Conservation (phyloP, 139 green algal genomes). For the Ettlia oleoabundans region DNA sequence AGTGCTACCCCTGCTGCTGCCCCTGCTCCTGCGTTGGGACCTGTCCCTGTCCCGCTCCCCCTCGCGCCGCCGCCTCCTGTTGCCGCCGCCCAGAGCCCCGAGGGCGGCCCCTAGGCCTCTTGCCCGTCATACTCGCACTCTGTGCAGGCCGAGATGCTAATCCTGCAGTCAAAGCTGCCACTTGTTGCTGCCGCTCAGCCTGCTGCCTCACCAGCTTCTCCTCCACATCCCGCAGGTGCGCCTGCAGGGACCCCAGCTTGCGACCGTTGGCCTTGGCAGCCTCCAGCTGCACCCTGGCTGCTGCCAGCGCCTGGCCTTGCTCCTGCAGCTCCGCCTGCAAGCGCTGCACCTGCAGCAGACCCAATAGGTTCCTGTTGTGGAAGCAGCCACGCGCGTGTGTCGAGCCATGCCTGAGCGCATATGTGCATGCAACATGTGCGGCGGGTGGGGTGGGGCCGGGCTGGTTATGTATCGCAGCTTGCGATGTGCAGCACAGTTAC, state of each 20-base stretch:
- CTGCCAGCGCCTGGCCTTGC: neutral
- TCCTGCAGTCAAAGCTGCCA: neutral
- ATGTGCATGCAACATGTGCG: no score
- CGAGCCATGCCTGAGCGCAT: no score
- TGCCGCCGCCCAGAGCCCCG: neutral
- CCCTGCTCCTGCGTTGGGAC: no score
- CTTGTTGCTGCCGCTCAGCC: neutral
- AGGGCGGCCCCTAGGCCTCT: neutral
- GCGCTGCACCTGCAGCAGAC: neutral
- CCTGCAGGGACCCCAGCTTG: neutral
- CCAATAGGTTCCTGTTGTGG: no score
- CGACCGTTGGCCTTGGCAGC: neutral
- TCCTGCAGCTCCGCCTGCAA: conserved; percentile 2
- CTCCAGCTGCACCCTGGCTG: conserved; percentile 8
- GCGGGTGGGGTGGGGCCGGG: no score
- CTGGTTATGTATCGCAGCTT: no score
- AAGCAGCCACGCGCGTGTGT: no score
- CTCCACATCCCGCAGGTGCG: neutral
- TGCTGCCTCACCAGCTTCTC: neutral
- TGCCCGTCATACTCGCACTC: no score
- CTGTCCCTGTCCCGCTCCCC: no score
- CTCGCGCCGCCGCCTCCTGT: no score
- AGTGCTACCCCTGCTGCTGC: no score
- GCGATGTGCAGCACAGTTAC: no score
- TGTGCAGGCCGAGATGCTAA: neutral